phyloP scores from a whole-genome alignment of 2,329 filamentous ascomycete species.

The Macrophomina tecta region DNA sequence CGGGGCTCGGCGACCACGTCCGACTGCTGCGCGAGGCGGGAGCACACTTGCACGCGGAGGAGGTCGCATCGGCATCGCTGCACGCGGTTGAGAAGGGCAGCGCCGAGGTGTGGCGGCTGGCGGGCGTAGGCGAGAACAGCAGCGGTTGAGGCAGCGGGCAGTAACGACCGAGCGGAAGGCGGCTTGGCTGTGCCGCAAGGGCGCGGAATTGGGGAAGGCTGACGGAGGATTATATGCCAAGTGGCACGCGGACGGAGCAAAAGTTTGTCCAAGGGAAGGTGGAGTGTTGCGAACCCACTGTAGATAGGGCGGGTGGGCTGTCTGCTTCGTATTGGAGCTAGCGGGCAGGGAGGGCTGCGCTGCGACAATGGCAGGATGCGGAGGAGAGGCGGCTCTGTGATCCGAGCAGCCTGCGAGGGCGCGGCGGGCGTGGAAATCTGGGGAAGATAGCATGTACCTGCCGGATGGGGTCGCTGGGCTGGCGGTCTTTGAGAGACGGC shows the following conservation, averaged over 20 bases:
- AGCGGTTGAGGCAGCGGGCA: slow-evolving; percentile 13
- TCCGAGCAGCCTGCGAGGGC: slow-evolving; percentile 2
- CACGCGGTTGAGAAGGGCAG: slow-evolving; percentile 42
- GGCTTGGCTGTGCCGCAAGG: slow-evolving; percentile 1
- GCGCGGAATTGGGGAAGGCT: not conserved
- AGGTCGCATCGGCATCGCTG: slow-evolving; percentile 59
- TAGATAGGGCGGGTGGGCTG: slow-evolving; percentile 4
- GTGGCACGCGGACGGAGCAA: not conserved
- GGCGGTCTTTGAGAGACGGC: not conserved
- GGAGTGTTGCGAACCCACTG: slow-evolving; percentile 16
- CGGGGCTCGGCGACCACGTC: slow-evolving; percentile 61
- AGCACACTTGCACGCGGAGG: slow-evolving; percentile 65
- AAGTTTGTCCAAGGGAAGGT: slow-evolving; percentile 8
- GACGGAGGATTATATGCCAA: slow-evolving; percentile 14
- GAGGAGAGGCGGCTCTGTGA: slow-evolving; percentile 19
- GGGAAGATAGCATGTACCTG: slow-evolving; percentile 20
- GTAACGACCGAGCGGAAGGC: not conserved
- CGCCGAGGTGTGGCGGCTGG: slow-evolving; percentile 42
- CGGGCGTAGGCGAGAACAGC: slow-evolving; percentile 27
- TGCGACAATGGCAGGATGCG: not conserved
- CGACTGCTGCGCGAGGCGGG: slow-evolving; percentile 61
- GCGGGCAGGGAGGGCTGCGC: not conserved
- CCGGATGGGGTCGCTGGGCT: not conserved
- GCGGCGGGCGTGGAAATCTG: not conserved
- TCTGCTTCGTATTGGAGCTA: not conserved